Evolutionary conservation across 257 asterid species (phyloP), one percentile per base, ranked within the genome.

Genomic region (Solanum arcanum): DNA sequence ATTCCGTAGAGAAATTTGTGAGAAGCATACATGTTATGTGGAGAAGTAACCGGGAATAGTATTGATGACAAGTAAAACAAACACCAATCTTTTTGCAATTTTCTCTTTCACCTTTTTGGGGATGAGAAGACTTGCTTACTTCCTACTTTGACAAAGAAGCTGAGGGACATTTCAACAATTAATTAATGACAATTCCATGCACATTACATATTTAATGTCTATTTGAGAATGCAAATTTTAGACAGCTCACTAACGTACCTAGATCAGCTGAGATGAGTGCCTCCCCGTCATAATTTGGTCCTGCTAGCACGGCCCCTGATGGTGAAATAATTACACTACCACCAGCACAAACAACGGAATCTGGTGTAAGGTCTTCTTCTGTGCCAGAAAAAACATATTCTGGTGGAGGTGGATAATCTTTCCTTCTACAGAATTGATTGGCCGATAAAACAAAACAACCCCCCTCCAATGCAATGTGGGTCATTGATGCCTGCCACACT

Each of bases 401-500:
- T 0, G 98, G 98, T 21, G 98, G 97, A 80, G 98, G 99, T 42
- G 99, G 99, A 87, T 96, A 97, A 86, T 97, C 99, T 91, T 93
- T 95, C 86, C 99, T 92, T 86, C 93, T 88, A 91, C 99, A 97
- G 89, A 96, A 97, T 90, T 97, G 99, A 91, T 97, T 97, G 90
- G 99, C 96, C 3, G 99, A 97, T 84, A 96, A 90, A 59, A 97
- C 97, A 47, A 97, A 97, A 90, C 99, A 97, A 46, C 99, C 98
- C 4, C 99, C 99, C 92, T 97, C 99, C 31, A 94, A 93, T 68
- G 99, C 99, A 84, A 97, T 94, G 91, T 95, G 99, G 75, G 95
- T 92, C 99, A 97, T 94, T 46, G 99, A 94, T 77, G 99, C 96
- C 91, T 97, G 99, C 99, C 99, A 97, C 86, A 97, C 90, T 1